Base-by-base conservation (phyloP, 164 flowering plant genomes). In the Vitis cinerea region DNA sequence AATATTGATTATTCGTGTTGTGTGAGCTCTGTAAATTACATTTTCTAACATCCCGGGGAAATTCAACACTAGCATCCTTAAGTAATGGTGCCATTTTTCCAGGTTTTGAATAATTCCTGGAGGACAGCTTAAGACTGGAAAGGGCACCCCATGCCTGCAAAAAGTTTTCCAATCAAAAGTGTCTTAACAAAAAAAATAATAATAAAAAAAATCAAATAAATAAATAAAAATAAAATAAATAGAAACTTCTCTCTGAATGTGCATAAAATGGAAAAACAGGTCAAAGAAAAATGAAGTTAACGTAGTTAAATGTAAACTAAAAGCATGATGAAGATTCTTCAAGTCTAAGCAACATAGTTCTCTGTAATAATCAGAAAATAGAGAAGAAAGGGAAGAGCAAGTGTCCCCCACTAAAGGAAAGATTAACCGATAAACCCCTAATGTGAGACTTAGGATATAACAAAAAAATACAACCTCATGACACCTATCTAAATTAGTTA, bases 101-200 rank as follows among this genome's bases (percentile, higher is more conserved):
- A 58, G 94, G 95, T 77, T 78, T 87, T 67, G 72, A 65, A 77
- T 93, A 92, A 64, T 73, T 80, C 75, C 76, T 86, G 68, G 79
- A 62, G 67, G 89, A 79, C 57, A 79, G 65, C 70, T 83, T 78
- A 71, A 89, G 83, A 69, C 75, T 79, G 44, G 92, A 90, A 67
- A 94, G 89, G 67, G 76, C 77, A 68, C 81, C 76, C 97, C 98
- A 94, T 59, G 96, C 97, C 99, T 96, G 89, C 74, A 71, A 76
- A 80, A 67, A 53, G 2, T 59, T 60, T 54, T 11, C 44, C 63
- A 52, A 10, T 17, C 62, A 53, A 54, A 65, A 59, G 23, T n/a
- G 19, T 10, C 11, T 58, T 14, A 23, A 51, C 31, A 15, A 4
- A 13, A 44, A 23, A 23, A 23, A 23, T 1, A 44, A 23, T 0